These are phyloP conservation scores for Blastobotrys elegans DNA, from an alignment of 1,139 yeast genomes.

Conservation along the genomic window DNA sequence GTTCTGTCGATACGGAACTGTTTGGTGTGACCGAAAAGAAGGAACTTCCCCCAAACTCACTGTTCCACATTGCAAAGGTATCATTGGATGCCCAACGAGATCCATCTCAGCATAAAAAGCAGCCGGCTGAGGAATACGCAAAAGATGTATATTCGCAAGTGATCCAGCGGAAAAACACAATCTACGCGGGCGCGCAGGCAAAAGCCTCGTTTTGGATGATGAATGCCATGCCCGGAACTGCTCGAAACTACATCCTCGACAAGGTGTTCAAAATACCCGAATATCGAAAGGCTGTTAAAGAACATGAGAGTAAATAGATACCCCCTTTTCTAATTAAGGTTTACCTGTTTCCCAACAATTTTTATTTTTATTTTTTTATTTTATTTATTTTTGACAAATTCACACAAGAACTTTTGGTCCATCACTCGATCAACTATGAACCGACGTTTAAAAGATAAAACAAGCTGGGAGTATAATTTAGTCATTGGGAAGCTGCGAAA, in stretches of 20 bases:
- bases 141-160: not conserved
- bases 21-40: conserved; percentile 42
- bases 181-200: conserved; percentile 2
- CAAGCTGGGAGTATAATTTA: too few species aligned
- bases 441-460: too few species aligned
- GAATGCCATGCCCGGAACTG: not conserved
- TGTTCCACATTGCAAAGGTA: not conserved
- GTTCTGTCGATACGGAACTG: conserved; percentile 60
- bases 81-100: conserved; percentile 1
- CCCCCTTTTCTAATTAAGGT: too few species aligned
- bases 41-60: conserved; percentile 43
- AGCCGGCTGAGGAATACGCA: conserved; percentile 2
- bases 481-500: too few species aligned
- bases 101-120: not conserved
- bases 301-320: too few species aligned
- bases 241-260: not conserved
- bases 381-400: too few species aligned
- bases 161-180: not conserved
- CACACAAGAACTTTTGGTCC: too few species aligned
- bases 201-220: not conserved
- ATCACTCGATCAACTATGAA: too few species aligned
- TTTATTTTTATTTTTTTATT: too few species aligned
- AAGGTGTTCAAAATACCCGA: conserved; percentile 1
- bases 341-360: not conserved
- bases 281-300: not conserved